Evolutionary conservation across 139 green algal genomes (phyloP).

Genomic region (Ettlia oleoabundans): DNA sequence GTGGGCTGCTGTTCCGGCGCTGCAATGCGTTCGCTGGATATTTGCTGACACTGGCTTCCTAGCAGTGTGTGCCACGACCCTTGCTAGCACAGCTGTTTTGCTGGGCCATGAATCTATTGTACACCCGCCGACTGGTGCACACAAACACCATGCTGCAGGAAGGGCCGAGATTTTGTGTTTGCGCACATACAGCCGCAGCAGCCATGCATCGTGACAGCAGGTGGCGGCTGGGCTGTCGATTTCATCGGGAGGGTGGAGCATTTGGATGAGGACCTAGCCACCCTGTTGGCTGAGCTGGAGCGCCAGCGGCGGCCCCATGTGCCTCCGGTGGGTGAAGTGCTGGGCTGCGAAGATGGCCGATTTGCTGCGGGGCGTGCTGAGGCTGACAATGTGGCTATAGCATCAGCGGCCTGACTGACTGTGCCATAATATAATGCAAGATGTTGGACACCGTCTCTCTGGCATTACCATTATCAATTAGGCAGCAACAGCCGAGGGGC

Average conservation of each 20-base stretch:
- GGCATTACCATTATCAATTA: too few relatives aligned
- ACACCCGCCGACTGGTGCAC: neutral
- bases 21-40: too few relatives aligned
- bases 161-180: constrained; percentile 3
- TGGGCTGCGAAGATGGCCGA: too few relatives aligned
- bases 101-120: too few relatives aligned
- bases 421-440: too few relatives aligned
- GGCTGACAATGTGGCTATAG: too few relatives aligned
- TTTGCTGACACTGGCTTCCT: too few relatives aligned
- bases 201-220: neutral
- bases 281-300: constrained; percentile 13
- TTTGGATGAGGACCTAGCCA: constrained; percentile 3
- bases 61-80: neutral
- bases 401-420: too few relatives aligned
- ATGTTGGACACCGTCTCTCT: too few relatives aligned
- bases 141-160: neutral
- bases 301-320: constrained; percentile 1
- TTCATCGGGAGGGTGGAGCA: constrained; percentile 19
- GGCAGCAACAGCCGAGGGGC: neutral
- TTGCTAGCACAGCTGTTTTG: neutral
- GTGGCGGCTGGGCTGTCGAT: constrained; percentile 27
- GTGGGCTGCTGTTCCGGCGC: too few relatives aligned
- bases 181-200: neutral
- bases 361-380: too few relatives aligned
- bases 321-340: neutral